These are phyloP conservation scores for Xylona heveae DNA, from an alignment of 495 filamentous ascomycete species.

Conservation along the genomic window DNA sequence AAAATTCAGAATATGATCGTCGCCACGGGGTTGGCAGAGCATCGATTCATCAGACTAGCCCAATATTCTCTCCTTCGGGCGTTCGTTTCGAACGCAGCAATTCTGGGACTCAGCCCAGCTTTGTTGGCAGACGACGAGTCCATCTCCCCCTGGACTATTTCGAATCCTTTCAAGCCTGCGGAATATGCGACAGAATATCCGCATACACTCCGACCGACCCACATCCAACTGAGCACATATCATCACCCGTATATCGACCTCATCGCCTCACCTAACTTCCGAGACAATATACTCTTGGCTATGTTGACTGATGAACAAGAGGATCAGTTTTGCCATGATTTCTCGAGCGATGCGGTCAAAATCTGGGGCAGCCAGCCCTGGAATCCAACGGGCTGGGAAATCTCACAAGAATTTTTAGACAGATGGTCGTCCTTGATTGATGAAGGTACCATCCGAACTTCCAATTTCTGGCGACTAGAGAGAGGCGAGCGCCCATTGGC, in stretches of 20 bases:
- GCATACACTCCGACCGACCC: background rate
- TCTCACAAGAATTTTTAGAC: conserved; percentile 22
- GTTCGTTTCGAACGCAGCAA: conserved; percentile 4
- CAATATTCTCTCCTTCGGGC: conserved; percentile 8
- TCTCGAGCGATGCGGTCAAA: conserved; percentile 16
- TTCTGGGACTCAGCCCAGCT: conserved; percentile 2
- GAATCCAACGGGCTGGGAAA: conserved; percentile 21
- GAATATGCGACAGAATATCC: background rate
- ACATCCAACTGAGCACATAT: too few relatives aligned
- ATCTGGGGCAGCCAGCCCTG: conserved; percentile 21
- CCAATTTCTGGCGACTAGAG: too few relatives aligned
- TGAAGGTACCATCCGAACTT: too few relatives aligned
- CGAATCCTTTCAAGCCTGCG: conserved; percentile 4
- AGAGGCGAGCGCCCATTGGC: too few relatives aligned
- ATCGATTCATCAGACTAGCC: conserved; percentile 5
- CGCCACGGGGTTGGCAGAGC: too few relatives aligned
- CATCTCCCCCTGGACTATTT: conserved; percentile 6
- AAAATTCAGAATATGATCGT: too few relatives aligned
- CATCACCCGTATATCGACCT: too few relatives aligned
- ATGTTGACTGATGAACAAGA: conserved; percentile 19
- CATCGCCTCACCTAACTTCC: conserved; percentile 14
- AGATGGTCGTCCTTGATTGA: conserved; percentile 23
- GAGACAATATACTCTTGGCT: conserved; percentile 21
- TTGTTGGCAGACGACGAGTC: conserved; percentile 4
- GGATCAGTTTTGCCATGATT: conserved; percentile 19